Evolutionary conservation across 805 yeast genomes (phyloP), one percentile per base, ranked within the genome.

Genomic region (Wickerhamiella australiensis): DNA sequence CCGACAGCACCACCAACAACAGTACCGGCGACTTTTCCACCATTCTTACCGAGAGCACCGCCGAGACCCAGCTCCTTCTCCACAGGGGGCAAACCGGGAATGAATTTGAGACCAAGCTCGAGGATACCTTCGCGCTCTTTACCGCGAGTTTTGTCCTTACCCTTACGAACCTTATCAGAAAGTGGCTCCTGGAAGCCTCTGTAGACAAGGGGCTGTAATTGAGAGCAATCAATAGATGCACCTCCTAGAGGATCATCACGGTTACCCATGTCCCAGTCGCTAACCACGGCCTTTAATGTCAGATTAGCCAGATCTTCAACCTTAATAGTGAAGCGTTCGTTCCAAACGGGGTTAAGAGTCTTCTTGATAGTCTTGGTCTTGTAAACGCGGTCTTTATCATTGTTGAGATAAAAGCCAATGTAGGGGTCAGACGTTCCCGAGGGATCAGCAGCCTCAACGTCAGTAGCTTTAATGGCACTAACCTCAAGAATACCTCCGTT

Each of bases 371-470:
- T 80, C 66, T 85, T 81, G 33, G 95, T 76, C 69, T 85, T 86
- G 71, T 69, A 79, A 52, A 83, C 70, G 29, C 67, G 63, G 26
- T 76, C 76, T 26, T 47, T 37, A 49, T 73, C 73, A 37, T 80
- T 80, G 65, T 88, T 79, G 58, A 85, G 61, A 59, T 72, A 79
- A 54, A 86, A 73, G 59, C 79, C 76, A 52, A 79, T 73, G 63
- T 79, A 90, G 50, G 99, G 99, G 67, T 92, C 99, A 2, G 96
- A 85, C 63, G 83, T 82, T 46, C 97, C 97, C 57, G 81, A 82
- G 26, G 84, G 71, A 66, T 92, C 99, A n/a, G 88, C 94, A 12
- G 95, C 74, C 36, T 82, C 77, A 52, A 92, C 72, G 47, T 76
- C 76, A 13, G 73, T 73, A 2, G 92, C 97, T 45, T 72, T 70